Evolutionary conservation across 805 yeast genomes (phyloP).

Genomic region (Wickerhamomyces bisporus): DNA sequence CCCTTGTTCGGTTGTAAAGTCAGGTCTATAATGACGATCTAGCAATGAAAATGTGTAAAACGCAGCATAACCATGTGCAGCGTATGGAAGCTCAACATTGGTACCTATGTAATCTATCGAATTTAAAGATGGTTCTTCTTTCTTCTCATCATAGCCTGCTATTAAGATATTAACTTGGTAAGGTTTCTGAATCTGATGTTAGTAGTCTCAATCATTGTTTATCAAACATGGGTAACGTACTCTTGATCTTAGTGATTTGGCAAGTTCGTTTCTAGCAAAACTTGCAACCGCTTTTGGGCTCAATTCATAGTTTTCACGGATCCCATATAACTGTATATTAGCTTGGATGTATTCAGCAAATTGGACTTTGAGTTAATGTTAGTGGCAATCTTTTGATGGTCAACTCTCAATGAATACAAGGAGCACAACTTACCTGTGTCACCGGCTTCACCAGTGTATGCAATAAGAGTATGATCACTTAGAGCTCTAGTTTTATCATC

Average conservation of each 20-base stretch:
- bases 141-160: slow-evolving; percentile 71
- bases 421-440: slow-evolving; percentile 64
- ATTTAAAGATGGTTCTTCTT: slow-evolving; percentile 59
- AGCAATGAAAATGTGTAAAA: slow-evolving; percentile 86
- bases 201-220: not conserved
- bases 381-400: slow-evolving; percentile 8
- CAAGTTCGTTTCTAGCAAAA: slow-evolving; percentile 83
- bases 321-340: slow-evolving; percentile 79
- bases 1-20: slow-evolving; percentile 74
- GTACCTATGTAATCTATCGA: slow-evolving; percentile 96
- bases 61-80: slow-evolving; percentile 98
- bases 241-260: slow-evolving; percentile 83
- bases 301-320: slow-evolving; percentile 79
- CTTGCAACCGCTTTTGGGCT: slow-evolving; percentile 84
- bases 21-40: slow-evolving; percentile 83
- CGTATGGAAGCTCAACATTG: slow-evolving; percentile 84
- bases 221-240: slow-evolving; percentile 20
- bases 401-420: too few species aligned
- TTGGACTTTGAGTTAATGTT: slow-evolving; percentile 42
- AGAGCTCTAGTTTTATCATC: slow-evolving; percentile 79
- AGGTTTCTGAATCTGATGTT: slow-evolving; percentile 50
- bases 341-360: slow-evolving; percentile 95
- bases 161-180: slow-evolving; percentile 89
- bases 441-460: slow-evolving; percentile 94
- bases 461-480: slow-evolving; percentile 74